Conservation (phyloP, 495 filamentous ascomycete species). For the Astrocystis sublimbata region DNA sequence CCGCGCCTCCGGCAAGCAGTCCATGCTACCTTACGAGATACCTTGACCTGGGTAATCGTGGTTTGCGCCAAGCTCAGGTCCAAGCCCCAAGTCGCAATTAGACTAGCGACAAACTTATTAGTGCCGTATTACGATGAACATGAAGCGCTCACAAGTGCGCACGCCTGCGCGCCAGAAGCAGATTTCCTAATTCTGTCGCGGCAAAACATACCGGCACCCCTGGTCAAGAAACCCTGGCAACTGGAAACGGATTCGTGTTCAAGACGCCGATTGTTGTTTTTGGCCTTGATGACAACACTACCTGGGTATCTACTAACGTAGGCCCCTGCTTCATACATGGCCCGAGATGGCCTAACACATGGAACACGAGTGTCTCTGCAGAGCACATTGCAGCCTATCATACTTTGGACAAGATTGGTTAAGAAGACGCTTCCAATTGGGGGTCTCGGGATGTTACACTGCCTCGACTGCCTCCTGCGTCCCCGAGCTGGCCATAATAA, state of each 20-base stretch:
- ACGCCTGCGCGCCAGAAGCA: background rate
- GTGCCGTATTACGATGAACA: conserved; percentile 13
- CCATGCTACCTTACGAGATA: too few relatives aligned
- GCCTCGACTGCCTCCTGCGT: too few relatives aligned
- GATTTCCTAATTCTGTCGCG: background rate
- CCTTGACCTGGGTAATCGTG: too few relatives aligned
- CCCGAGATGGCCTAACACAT: too few relatives aligned
- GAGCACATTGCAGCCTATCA: too few relatives aligned
- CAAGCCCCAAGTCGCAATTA: conserved; percentile 10
- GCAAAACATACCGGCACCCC: background rate
- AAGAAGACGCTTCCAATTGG: too few relatives aligned
- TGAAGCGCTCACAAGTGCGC: conserved; percentile 3
- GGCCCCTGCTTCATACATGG: background rate
- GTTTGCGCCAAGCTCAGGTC: background rate
- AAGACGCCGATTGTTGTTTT: conserved; percentile 1
- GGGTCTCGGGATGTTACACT: too few relatives aligned
- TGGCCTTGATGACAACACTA: background rate
- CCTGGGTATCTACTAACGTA: background rate
- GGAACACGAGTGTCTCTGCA: too few relatives aligned
- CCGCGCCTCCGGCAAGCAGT: too few relatives aligned
- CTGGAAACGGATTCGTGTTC: conserved; percentile 12
- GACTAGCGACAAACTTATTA: conserved; percentile 1
- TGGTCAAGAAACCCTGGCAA: too few relatives aligned
- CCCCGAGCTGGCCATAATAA: too few relatives aligned
- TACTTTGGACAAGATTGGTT: too few relatives aligned